Base-by-base conservation (phyloP, 192 early-diverging fungal species). In the Coemansia furcata region DNA sequence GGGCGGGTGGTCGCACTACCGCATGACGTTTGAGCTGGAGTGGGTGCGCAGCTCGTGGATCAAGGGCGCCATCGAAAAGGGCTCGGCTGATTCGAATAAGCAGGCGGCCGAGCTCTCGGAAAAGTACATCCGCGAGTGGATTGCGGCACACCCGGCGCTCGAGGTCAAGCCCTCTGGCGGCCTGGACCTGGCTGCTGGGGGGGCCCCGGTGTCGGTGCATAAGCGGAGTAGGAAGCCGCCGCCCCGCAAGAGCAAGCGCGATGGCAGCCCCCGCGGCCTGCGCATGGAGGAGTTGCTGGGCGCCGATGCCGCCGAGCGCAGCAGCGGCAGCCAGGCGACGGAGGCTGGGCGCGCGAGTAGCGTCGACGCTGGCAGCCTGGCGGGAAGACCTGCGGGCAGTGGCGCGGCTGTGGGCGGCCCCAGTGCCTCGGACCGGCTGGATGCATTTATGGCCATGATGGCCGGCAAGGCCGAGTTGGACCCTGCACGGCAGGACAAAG, bases 41-140 rank as follows among this genome's bases (percentile, higher is more conserved):
- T 86, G 84, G 84, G 62, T 65, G 17, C 81, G 81, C 63, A 76
- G 65, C 30, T 81, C 81, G 38, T 86, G 84, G 84, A 69, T 86
- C 60, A 80, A 81, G 49, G 72, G 63, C 12, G 68, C 78, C 2
- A 77, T 86, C 15, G 84, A 86, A 30, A 80, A 78, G 63, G 82
- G 84, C 1, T 76, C 84, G 19, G 63, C 59, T 3, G 82, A 86
- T 35, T 83, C 82, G 49, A 83, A 86, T 52, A 80, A 78, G 62
- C 76, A 75, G 70, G 77, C 76, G 1, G 72, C 70, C 36, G 81
- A 84, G 68, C 49, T 66, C 44, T 59, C 73, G 29, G 77, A 76
- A 50, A 74, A 74, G 65, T 77, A 80, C 54, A 76, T 76, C 38
- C 58, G 77, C 12, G 70, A 74, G 39, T 83, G 81, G 81, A 66